These are phyloP conservation scores for Monilinia fructigena DNA, from an alignment of 2,329 filamentous ascomycete species.

Conservation along the genomic window DNA sequence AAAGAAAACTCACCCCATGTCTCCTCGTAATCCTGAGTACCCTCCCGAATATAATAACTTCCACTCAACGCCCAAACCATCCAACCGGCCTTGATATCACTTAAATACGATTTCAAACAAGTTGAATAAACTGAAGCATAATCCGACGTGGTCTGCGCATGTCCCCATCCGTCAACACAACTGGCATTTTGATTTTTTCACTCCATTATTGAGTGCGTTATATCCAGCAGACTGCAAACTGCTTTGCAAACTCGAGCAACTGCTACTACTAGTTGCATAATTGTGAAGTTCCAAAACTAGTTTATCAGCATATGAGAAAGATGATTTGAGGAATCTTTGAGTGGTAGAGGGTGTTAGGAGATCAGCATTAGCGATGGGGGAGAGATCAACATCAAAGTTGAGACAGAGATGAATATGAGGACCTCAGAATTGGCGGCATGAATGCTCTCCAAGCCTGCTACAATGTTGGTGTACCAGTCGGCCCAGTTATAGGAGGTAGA, in stretches of 20 bases:
- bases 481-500: slow-evolving; percentile 45
- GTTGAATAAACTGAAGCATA: slow-evolving; percentile 51
- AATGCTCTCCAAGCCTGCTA: slow-evolving; percentile 44
- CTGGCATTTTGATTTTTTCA: slow-evolving; percentile 42
- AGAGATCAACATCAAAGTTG: slow-evolving; percentile 44
- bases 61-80: slow-evolving; percentile 60
- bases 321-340: slow-evolving; percentile 40
- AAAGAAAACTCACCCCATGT: slow-evolving; percentile 51
- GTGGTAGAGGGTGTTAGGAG: slow-evolving; percentile 26
- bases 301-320: slow-evolving; percentile 46
- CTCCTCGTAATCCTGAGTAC: slow-evolving; percentile 56
- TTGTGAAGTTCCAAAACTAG: slow-evolving; percentile 49
- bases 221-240: slow-evolving; percentile 44
- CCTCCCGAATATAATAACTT: slow-evolving; percentile 56
- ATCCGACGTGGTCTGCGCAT: slow-evolving; percentile 46
- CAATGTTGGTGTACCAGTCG: slow-evolving; percentile 47
- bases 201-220: slow-evolving; percentile 41
- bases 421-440: slow-evolving; percentile 46
- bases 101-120: slow-evolving; percentile 48
- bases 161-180: slow-evolving; percentile 48
- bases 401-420: slow-evolving; percentile 50
- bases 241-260: slow-evolving; percentile 38
- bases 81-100: slow-evolving; percentile 48
- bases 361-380: slow-evolving; percentile 26
- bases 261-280: background rate